Conservation (phyloP, 805 yeast genomes). For the Candida boidinii region DNA sequence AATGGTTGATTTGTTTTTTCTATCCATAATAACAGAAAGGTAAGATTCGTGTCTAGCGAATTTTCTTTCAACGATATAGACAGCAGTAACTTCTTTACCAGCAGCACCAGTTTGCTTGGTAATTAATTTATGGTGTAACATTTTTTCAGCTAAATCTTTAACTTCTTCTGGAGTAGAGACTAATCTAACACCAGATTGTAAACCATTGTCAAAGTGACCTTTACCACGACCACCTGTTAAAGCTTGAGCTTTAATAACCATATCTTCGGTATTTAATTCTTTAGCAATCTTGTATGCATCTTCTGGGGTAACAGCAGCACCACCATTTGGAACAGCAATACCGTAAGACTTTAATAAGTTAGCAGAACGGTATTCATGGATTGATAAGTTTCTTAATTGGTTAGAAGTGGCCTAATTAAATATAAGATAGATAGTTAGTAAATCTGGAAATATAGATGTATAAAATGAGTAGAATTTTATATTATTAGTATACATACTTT, state of each 20-base stretch:
- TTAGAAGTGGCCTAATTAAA: conserved; percentile 6
- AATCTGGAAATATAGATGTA: too few relatives aligned
- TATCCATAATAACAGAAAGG: conserved; percentile 90
- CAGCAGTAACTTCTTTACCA: conserved; percentile 96
- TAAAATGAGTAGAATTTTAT: too few relatives aligned
- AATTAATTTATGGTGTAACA: conserved; percentile 88
- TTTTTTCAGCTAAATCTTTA: conserved; percentile 72
- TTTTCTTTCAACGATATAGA: conserved; percentile 90
- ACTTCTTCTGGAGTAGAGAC: conserved; percentile 83
- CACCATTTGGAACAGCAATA: conserved; percentile 86
- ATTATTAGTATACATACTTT: too few relatives aligned
- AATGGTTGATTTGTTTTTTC: conserved; percentile 82
- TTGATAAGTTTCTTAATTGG: conserved; percentile 63
- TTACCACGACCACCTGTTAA: conserved; percentile 99
- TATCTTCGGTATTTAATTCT: conserved; percentile 62
- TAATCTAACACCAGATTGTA: conserved; percentile 94
- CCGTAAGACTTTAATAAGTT: conserved; percentile 74
- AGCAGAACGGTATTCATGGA: conserved; percentile 96
- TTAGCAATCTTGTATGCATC: conserved; percentile 82
- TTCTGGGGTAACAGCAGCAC: conserved; percentile 81
- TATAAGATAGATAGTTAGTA: conserved; percentile 3
- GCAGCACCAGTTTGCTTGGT: conserved; percentile 98
- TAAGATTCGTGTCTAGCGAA: conserved; percentile 93
- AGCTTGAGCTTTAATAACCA: conserved; percentile 97
- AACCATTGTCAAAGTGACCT: conserved; percentile 93